Evolutionary conservation across 2,329 filamentous ascomycete species (phyloP), one percentile per base, ranked within the genome.

Genomic region (Fusarium mangiferae): DNA sequence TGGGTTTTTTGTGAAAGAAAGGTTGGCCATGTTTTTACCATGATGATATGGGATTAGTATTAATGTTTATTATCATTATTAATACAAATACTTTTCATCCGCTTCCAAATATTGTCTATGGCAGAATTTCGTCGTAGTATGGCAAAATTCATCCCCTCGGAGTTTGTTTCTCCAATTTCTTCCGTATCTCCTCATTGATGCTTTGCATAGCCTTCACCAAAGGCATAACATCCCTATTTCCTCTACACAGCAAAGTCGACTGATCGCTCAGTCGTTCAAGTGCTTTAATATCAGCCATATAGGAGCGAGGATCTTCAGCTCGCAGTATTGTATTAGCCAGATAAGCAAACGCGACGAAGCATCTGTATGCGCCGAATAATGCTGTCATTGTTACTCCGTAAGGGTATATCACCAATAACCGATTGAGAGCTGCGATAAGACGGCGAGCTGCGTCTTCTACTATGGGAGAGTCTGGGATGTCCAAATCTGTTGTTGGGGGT

Each of bases 391-490:
- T 78, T 33, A 76, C 68, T 2, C 75, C 77, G 42, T 73, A 75
- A 1, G 79, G 75, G 35, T 70, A 75, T 9, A 74, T 61, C n/a
- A 58, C 59, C 2, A 81, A 24, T 30, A 79, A 36, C 3, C 66
- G 62, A 20, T 66, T 60, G 7, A 80, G 63, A 11, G 75, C 48
- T 4, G 73, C 46, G 28, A 80, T 70, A 9, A 80, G 61, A 22
- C 62, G 62, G 7, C 79, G 73, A 7, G 77, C 68, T 17, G 79
- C 77, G 1, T 79, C 74, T 3, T 78, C 74, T 6, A 80, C 79
- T 0, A 81, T 72, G 4, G 77, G 77, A 10, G 79, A 80, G 44
- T 78, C 75, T 22, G 78, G 79, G 3, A 80, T 78, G 11, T 80
- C 79, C 4, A 78, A 49, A 18, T 80, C 78, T 11, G 75, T 79